Evolutionary conservation across 2,329 filamentous ascomycete genomes (phyloP).

Genomic region (Aspergillus sergii): DNA sequence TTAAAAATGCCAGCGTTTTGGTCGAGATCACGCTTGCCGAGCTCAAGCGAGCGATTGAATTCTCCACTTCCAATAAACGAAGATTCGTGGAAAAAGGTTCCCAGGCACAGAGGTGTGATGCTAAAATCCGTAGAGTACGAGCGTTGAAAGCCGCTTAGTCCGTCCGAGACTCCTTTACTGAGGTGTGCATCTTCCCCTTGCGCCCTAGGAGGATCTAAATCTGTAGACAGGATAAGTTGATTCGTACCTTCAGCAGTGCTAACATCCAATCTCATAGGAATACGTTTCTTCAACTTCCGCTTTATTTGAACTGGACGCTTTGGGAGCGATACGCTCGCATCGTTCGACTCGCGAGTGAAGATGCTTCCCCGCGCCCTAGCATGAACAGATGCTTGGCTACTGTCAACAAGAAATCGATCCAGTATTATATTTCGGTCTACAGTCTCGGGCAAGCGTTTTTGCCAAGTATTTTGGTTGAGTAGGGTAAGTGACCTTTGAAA

Average conservation of each 20-base stretch:
- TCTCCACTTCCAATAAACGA: constrained; percentile 63
- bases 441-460: constrained; percentile 17
- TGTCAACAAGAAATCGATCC: constrained; percentile 39
- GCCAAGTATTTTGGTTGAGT: constrained; percentile 34
- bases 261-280: constrained; percentile 50
- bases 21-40: constrained; percentile 49
- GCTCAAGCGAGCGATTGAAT: constrained; percentile 49
- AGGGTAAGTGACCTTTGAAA: constrained; percentile 38
- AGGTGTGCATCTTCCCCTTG: constrained; percentile 7
- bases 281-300: constrained; percentile 38
- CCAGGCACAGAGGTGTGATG: constrained; percentile 50
- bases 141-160: constrained; percentile 52
- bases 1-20: constrained; percentile 39
- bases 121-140: constrained; percentile 58
- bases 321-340: constrained; percentile 15
- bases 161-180: constrained; percentile 34
- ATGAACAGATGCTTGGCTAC: constrained; percentile 10
- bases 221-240: constrained; percentile 29
- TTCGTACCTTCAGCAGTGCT: constrained; percentile 51
- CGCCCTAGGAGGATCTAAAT: constrained; percentile 12
- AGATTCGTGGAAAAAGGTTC: constrained; percentile 58
- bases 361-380: background rate
- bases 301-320: constrained; percentile 9
- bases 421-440: constrained; percentile 33
- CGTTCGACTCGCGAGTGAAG: background rate